These are phyloP conservation scores for Myxozyma kluyveri DNA, from an alignment of 805 yeast species.

Conservation along the genomic window DNA sequence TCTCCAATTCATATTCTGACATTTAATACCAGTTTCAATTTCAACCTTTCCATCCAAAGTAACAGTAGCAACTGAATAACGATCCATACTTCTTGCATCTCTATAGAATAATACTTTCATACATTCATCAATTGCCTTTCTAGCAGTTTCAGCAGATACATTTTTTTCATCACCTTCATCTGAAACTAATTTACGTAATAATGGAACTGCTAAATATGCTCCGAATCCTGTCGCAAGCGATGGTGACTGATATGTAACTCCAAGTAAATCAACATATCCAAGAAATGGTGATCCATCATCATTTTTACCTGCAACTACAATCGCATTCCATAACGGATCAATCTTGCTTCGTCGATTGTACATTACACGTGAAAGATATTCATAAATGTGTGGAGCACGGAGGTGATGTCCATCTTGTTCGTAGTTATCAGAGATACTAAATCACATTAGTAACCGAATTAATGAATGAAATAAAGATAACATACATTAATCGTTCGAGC, in stretches of 20 bases:
- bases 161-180: constrained; percentile 56
- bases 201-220: constrained; percentile 87
- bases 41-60: constrained; percentile 60
- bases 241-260: constrained; percentile 85
- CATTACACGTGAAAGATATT: constrained; percentile 77
- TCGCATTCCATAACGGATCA: constrained; percentile 95
- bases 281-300: constrained; percentile 68
- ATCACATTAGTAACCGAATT: neutral
- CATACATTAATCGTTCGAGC: constrained; percentile 67
- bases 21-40: constrained; percentile 63
- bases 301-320: constrained; percentile 85
- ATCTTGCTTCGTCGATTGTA: constrained; percentile 86
- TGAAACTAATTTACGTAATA: constrained; percentile 71
- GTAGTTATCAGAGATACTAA: constrained; percentile 63
- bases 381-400: constrained; percentile 84
- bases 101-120: constrained; percentile 95
- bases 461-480: neutral
- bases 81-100: constrained; percentile 91
- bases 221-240: constrained; percentile 96
- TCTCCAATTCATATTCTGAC: constrained; percentile 80
- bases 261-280: constrained; percentile 84
- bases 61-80: constrained; percentile 75
- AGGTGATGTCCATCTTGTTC: constrained; percentile 67
- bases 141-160: constrained; percentile 65
- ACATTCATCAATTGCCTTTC: constrained; percentile 70